Evolutionary conservation across 2,329 filamentous ascomycete genomes (phyloP), one percentile per base, ranked within the genome.

Genomic region (Penicillium sp.): DNA sequence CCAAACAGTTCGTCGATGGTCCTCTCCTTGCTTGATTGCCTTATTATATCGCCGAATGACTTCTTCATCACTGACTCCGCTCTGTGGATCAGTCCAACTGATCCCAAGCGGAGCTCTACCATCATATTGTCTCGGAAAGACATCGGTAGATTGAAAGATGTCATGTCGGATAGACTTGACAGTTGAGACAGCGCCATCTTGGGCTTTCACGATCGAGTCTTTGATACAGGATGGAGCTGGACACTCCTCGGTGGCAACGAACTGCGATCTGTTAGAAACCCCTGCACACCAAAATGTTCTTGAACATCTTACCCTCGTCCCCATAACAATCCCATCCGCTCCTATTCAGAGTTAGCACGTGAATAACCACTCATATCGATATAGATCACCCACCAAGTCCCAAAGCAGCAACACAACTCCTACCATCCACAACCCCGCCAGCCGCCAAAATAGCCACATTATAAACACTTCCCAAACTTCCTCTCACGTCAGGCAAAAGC

Each of bases 401-500:
- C 52, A 84, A 53, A 1, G 78, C 77, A 1, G 81, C 81, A 1
- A 79, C 78, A 1, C 78, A 78, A 0, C 79, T 78, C 32, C 79
- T 72, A 1, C 76, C 76, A 49, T 84, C 77, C 5, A 73, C 73
- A 46, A 86, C 80, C 0, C 83, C 83, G 2, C 83, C 83, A 3
- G 82, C 79, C 4, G 80, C 82, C 3, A 84, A 60, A 0, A 85
- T 60, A 3, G 61, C 68, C 23, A 60, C 64, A 4, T 59, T 66
- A 7, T 13, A 32, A 20, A 29, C 10, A 4, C 40, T 32, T 0
- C 57, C 42, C 13, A 84, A 54, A 47, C 78, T 71, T 49, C 76
- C 75, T 42, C 65, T 67, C 7, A 83, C 74, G 66, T 86, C 82
- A 0, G 81, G 81, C 32, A 86, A 64, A 3, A 86, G 66, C 2